Conservation (phyloP, 176 grass and related monocot genomes). For the Rhipidocladum racemiflorum region DNA sequence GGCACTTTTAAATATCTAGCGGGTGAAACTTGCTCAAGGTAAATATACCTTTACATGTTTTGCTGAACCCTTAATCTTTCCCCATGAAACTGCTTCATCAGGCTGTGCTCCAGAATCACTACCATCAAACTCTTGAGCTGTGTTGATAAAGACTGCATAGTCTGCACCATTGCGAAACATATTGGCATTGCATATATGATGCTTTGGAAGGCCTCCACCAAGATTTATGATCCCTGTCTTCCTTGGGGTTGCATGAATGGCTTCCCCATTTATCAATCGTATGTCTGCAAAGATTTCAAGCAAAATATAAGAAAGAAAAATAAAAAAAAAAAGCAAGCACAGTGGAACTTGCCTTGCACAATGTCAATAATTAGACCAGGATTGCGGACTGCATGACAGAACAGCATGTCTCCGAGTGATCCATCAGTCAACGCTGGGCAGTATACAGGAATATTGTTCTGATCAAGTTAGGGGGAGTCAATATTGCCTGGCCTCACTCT, state of each 20-base stretch:
- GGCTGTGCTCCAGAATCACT: constrained; percentile 92
- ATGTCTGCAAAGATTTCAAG: constrained; percentile 55
- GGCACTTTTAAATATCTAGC: neutral
- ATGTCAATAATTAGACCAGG: constrained; percentile 95
- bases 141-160: constrained; percentile 95
- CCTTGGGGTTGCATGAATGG: constrained; percentile 68
- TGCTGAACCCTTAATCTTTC: constrained; percentile 94
- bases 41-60: constrained; percentile 73
- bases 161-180: constrained; percentile 95
- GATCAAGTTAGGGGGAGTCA: constrained; percentile 35
- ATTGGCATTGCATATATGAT: constrained; percentile 98
- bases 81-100: constrained; percentile 97
- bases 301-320: neutral
- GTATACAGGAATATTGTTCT: constrained; percentile 87
- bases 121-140: constrained; percentile 95
- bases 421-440: constrained; percentile 92
- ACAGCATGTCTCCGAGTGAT: constrained; percentile 94
- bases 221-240: constrained; percentile 90
- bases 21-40: neutral
- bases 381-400: constrained; percentile 79
- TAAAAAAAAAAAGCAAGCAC: neutral
- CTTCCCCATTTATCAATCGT: constrained; percentile 83
- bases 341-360: constrained; percentile 67
- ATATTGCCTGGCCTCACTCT: neutral
- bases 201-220: constrained; percentile 87